Conservation (phyloP, 2,329 filamentous ascomycete species). For the Colletotrichum limetticola region DNA sequence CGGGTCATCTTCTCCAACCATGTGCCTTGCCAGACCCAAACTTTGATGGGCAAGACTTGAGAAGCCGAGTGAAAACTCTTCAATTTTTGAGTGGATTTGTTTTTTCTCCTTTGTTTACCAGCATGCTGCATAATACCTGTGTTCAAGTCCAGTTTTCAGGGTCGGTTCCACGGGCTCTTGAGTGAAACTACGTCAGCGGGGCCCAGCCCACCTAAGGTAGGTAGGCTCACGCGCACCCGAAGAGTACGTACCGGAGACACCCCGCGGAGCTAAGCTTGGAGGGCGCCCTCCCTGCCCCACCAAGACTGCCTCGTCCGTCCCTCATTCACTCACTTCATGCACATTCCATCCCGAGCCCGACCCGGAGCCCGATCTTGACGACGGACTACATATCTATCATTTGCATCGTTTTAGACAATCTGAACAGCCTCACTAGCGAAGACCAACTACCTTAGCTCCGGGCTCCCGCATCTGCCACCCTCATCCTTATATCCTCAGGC, state of each 20-base stretch:
- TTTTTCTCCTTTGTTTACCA: not conserved
- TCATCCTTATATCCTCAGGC: not conserved
- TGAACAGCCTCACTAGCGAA: not conserved
- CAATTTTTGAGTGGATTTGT: not conserved
- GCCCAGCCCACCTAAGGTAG: not conserved
- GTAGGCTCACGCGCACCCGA: not conserved
- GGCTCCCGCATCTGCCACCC: not conserved
- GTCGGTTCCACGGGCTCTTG: slow-evolving; percentile 4
- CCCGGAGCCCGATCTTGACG: slow-evolving; percentile 17
- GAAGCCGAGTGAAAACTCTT: not conserved
- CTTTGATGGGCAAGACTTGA: not conserved
- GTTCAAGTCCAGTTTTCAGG: not conserved
- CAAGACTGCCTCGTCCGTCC: slow-evolving; percentile 20
- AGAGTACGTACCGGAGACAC: slow-evolving; percentile 3
- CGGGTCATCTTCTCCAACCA: not conserved
- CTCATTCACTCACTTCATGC: slow-evolving; percentile 23
- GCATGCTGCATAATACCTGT: not conserved
- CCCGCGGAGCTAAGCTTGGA: slow-evolving; percentile 23
- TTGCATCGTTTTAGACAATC: not conserved
- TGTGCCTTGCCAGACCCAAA: slow-evolving; percentile 11
- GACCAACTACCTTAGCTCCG: not conserved
- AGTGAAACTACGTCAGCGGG: slow-evolving; percentile 31
- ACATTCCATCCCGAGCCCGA: slow-evolving; percentile 24
- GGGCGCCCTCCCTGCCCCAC: slow-evolving; percentile 27
- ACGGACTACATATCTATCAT: not conserved